These are phyloP conservation scores for Ammopiptanthus mongolicus DNA, from an alignment of 306 rosid genomes.

Conservation along the genomic window DNA sequence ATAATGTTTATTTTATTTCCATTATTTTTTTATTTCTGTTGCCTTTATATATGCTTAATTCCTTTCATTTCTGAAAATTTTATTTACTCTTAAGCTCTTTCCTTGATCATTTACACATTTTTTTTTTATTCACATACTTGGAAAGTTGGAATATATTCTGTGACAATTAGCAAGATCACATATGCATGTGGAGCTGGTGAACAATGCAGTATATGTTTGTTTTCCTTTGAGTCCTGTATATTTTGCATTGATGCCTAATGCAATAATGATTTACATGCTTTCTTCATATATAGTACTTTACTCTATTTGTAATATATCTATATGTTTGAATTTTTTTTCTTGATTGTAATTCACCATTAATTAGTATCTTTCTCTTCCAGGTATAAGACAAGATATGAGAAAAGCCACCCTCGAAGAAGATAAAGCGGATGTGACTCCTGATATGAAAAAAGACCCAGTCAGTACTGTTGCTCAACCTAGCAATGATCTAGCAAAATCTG, in stretches of 20 bases:
- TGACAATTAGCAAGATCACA: neutral
- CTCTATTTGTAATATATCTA: neutral
- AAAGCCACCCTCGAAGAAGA: conserved; percentile 39
- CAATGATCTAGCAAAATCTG: conserved; percentile 17
- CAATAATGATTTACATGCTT: neutral
- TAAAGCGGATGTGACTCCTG: conserved; percentile 20
- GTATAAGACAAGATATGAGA: conserved; percentile 32
- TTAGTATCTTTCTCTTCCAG: conserved; percentile 7
- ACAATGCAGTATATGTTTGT: neutral
- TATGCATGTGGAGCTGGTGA: neutral
- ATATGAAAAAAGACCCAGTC: conserved; percentile 15
- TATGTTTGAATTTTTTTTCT: neutral
- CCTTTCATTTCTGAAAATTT: neutral
- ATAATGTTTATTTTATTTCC: neutral
- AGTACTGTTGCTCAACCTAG: conserved; percentile 14
- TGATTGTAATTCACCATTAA: neutral
- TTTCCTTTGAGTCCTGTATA: neutral
- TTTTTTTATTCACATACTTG: too few relatives aligned
- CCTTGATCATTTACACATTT: too few relatives aligned
- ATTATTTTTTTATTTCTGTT: neutral
- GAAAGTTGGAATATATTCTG: too few relatives aligned
- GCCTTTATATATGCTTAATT: neutral
- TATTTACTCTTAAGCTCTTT: too few relatives aligned
- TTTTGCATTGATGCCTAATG: neutral
- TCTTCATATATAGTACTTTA: neutral